These are phyloP conservation scores for Boletellus ananas DNA, from an alignment of 768 basidiomycete species.

Conservation along the genomic window DNA sequence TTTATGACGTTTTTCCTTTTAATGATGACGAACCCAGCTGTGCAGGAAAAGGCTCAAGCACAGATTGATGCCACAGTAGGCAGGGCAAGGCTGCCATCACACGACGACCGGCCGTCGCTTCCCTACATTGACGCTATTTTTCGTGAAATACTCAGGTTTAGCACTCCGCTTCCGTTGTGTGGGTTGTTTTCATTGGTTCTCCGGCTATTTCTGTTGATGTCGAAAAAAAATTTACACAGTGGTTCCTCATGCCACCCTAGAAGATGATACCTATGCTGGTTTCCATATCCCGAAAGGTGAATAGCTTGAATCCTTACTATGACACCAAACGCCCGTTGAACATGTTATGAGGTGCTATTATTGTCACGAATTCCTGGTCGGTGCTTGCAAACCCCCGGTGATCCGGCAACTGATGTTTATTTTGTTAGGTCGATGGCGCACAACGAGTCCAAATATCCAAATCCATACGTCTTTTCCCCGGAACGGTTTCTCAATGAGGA, in stretches of 20 bases:
- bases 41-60: not conserved
- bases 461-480: conserved; percentile 33
- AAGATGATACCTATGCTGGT: no score
- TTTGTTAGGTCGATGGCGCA: conserved; percentile 4
- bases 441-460: conserved; percentile 29
- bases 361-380: conserved; percentile 29
- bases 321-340: not conserved
- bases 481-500: conserved; percentile 33
- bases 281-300: conserved; percentile 34
- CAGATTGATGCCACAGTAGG: not conserved
- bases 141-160: not conserved
- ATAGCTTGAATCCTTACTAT: not conserved
- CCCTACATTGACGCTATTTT: not conserved
- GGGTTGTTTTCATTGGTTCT: not conserved
- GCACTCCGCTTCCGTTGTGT: not conserved
- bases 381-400: not conserved
- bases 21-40: not conserved
- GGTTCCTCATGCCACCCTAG: no score
- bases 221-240: no score
- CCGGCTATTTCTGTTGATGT: no score
- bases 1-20: not conserved
- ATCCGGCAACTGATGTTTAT: not conserved
- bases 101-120: not conserved
- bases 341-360: conserved; percentile 9
- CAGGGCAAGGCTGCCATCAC: not conserved